Evolutionary conservation across 345 rosid genomes (phyloP).

Genomic region (Theobroma cacao): DNA sequence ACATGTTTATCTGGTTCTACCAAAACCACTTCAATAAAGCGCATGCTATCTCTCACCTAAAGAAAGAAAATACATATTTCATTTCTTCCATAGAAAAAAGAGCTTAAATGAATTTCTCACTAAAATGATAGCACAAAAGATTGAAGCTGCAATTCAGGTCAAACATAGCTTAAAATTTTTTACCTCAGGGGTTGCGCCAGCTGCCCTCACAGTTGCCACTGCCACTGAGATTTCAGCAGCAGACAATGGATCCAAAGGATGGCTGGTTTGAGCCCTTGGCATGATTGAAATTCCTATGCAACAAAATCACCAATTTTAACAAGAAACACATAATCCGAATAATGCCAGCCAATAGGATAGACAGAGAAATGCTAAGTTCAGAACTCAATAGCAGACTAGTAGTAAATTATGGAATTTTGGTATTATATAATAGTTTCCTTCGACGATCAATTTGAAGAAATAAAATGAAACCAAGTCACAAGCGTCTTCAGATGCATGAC

Average conservation of each 20-base stretch:
- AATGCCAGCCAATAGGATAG: background rate
- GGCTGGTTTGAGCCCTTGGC: conserved; percentile 64
- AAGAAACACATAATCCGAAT: background rate
- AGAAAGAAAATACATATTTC: background rate
- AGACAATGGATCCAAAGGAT: conserved; percentile 74
- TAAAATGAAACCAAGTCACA: background rate
- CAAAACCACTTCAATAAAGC: conserved; percentile 66
- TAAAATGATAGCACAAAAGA: background rate
- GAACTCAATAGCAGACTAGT: background rate
- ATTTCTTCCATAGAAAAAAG: background rate
- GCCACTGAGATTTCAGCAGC: conserved; percentile 84
- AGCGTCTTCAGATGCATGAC: background rate
- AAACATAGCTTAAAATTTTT: background rate
- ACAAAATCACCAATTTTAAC: conserved; percentile 15
- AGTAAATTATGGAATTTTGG: background rate
- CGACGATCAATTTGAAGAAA: background rate
- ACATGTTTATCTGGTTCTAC: conserved; percentile 69
- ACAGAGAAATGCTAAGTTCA: conserved; percentile 2
- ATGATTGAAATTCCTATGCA: conserved; percentile 43
- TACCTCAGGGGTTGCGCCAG: conserved; percentile 81
- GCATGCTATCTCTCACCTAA: conserved; percentile 80
- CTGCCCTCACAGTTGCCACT: conserved; percentile 75
- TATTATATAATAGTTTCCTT: background rate
- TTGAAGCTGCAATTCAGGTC: background rate
- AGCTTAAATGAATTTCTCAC: background rate